Evolutionary conservation across 306 rosid species (phyloP), one percentile per base, ranked within the genome.

Genomic region (Hylodesmum podocarpum): DNA sequence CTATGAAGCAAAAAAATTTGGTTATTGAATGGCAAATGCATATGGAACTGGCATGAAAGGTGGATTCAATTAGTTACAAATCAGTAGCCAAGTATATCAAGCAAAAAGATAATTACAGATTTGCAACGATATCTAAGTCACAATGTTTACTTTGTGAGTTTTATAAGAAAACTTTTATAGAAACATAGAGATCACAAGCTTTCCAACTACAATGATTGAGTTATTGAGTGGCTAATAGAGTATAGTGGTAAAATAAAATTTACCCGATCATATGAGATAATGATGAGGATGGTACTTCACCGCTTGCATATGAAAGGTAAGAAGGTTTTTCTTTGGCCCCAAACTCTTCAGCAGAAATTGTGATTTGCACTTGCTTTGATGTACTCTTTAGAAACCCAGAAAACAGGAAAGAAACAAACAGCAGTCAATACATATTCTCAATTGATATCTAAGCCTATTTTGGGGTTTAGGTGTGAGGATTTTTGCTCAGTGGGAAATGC

Each of bases 331-430:
- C 96, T 87, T 83, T 88, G 37, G 94, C 89, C 39, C 91, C 91
- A 63, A 87, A 83, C 87, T 92, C 96, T 83, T 92, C 96, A 37
- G 96, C 97, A 82, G 88, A 90, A 72, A 90, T 83, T 61, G 86
- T 88, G 80, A 92, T 91, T 49, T 90, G 91, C 50, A 92, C 76
- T 78, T 86, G 84, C 81, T 84, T 93, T 71, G 88, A 71, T 34
- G 76, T 66, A 67, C 68, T 62, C 96, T 92, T 78, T 14, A 76
- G 75, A 73, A 65, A 51, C 79, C 83, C 85, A 85, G 57, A 64
- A 37, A 43, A 76, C 47, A 13, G n/a, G 75, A 41, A 84, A 71
- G 40, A 44, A 67, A 69, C 62, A 46, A 62, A 71, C 40, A 53
- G 59, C 59, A 27, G 73, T 85, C 69, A 84, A 73, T 24, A 79